Evolutionary conservation across 225 moss, liverwort and hornwort genomes (phyloP), one percentile per base, ranked within the genome.

Genomic region (Rhytidiadelphus loreus): DNA sequence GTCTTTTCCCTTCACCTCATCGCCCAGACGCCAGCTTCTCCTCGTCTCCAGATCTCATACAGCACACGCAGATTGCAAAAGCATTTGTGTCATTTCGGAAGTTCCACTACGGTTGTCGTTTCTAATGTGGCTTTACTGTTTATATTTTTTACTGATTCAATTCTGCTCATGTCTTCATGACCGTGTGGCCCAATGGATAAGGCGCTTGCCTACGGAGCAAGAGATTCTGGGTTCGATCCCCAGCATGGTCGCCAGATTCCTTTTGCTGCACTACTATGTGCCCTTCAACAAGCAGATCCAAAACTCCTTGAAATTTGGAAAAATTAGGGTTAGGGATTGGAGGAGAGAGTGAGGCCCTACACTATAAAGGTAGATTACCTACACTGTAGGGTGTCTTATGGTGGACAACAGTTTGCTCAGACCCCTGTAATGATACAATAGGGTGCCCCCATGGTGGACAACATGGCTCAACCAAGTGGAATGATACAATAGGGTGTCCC

Each of bases 121-220:
- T 11, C n/a, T 17, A n/a, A 2, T 7, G 2, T 0, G 2, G 6
- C 0, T 0, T 3, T 25, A 16, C n/a, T 56, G 17, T 57, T 39
- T 79, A 79, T 58, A 79, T 39, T 7, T 1, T 4, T 0, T 18
- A 5, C 58, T 5, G 7, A 44, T 4, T 0, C 3, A 0, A 0
- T 0, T 0, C 0, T 0, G 0, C 3, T 0, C 6, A 33, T 0
- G 25, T 37, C 6, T 2, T 2, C 4, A 1, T 2, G 89, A 86
- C 86, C 82, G 82, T 92, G 90, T 90, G 92, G 89, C 92, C 90
- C 92, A 92, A 92, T 92, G 92, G 90, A 90, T 87, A 92, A 90
- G 90, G 90, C 90, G 88, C 90, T 90, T 89, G 90, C 92, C 90
- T 88, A 86, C 88, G 90, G 90, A 92, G 93, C 91, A 87, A 86